Evolutionary conservation across 1,139 yeast species (phyloP), one percentile per base, ranked within the genome.

Genomic region (Nakaseomyces sp.): DNA sequence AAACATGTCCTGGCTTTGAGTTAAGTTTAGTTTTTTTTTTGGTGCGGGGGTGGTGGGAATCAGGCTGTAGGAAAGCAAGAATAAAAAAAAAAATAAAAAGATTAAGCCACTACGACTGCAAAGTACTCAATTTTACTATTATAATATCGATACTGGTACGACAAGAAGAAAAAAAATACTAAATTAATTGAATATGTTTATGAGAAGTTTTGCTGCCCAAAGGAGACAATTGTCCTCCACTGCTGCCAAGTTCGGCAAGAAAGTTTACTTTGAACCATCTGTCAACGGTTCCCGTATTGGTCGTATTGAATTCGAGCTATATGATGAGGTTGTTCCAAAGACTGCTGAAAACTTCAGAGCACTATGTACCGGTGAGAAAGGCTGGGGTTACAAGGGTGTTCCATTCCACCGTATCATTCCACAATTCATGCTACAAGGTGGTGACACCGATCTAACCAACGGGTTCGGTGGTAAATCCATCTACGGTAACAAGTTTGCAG

Each of bases 401-500:
- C 71, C 78, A 53, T 88, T 88, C 88, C 96, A 88, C 79, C 81
- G 96, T 70, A 89, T 88, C 54, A 88, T 88, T 61, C 91, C 93
- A 61, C 76, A 82, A 61, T 88, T 88, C 72, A 88, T 88, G 96
- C 76, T 88, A 67, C 96, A 88, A 73, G 96, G 96, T 69, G 96
- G 96, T 72, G 96, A 88, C 69, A 87, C 88, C 73, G 87, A 95
- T 68, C 74, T 81, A 64, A 81, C 87, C 63, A 84, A 81, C 68
- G 96, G 96, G 56, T 84, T 93, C 58, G 96, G 96, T 65, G 96
- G 96, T 66, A 85, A 85, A 73, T 84, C 95, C 48, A 88, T 89
- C 72, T 88, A 87, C 73, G 96, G 96, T 57, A 74, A 72, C 62
- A 83, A 79, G 70, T 88, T 88, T 66, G 77, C 80, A 45, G 96